A percentile compares a stretch with the other conserved stretches of the same genome.
phyloP scores from a whole-genome alignment of 805 yeast species.

The Starmerella sirachaensis region DNA sequence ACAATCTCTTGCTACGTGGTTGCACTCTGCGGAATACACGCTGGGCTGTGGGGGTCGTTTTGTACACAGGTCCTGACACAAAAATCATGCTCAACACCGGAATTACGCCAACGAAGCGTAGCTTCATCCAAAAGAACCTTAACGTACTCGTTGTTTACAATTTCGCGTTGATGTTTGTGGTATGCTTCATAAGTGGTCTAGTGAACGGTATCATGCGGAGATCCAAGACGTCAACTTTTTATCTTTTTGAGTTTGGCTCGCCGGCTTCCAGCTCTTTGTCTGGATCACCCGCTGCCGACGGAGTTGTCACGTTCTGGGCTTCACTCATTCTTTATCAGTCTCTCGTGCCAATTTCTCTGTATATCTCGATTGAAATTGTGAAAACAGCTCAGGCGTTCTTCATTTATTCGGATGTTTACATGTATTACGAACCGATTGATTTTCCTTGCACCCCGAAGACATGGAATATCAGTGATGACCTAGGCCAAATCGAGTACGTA shows the following conservation, averaged over 20 bases:
- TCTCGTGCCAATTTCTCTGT: conserved; percentile 67
- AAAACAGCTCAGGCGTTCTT: conserved; percentile 70
- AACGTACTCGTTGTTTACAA: conserved; percentile 57
- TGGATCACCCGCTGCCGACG: conserved; percentile 49
- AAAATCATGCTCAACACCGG: conserved; percentile 76
- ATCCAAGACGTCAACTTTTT: conserved; percentile 35
- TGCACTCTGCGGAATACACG: conserved; percentile 61
- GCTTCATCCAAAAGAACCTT: conserved; percentile 55
- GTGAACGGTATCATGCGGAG: conserved; percentile 56
- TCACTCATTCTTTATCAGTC: conserved; percentile 64
- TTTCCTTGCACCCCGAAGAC: conserved; percentile 74
- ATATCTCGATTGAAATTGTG: conserved; percentile 68
- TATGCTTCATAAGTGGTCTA: conserved; percentile 61
- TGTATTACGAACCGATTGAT: conserved; percentile 60
- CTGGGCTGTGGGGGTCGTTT: conserved; percentile 62
- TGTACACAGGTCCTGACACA: conserved; percentile 65
- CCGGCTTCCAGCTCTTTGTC: conserved; percentile 33
- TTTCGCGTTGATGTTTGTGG: conserved; percentile 47
- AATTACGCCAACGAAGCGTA: conserved; percentile 61
- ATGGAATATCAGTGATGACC: conserved; percentile 76
- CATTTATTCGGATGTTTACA: conserved; percentile 55
- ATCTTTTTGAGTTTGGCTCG: conserved; percentile 49
- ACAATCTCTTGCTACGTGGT: conserved; percentile 62
- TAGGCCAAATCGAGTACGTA: conserved; percentile 73
- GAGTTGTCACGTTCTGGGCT: conserved; percentile 61